A percentile compares a stretch with the other conserved stretches of the same genome.
phyloP scores from a whole-genome alignment of 805 yeast genomes.

The Kluyveromyces siamensis region DNA sequence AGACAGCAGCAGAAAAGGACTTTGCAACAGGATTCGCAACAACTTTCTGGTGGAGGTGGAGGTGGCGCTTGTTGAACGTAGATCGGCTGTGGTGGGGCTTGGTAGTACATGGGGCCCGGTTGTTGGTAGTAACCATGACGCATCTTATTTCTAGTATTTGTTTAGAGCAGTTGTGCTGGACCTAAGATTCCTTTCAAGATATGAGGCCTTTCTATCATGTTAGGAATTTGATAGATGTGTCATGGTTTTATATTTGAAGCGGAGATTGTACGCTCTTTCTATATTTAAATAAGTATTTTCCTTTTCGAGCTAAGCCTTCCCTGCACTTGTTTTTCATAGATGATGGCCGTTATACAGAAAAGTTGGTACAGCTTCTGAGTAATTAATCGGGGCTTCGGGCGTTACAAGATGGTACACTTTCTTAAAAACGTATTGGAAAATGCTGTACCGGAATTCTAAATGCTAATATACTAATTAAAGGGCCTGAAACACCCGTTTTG shows the following conservation, averaged over 20 bases:
- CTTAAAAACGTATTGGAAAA: no score
- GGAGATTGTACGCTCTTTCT: neutral
- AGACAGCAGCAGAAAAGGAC: slow-evolving; percentile 11
- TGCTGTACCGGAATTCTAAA: no score
- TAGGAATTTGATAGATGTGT: no score
- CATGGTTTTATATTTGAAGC: neutral
- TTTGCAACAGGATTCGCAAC: slow-evolving; percentile 12
- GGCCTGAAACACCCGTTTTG: no score
- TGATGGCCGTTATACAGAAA: neutral
- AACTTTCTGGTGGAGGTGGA: slow-evolving; percentile 1
- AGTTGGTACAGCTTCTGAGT: no score
- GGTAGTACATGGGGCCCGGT: slow-evolving; percentile 5
- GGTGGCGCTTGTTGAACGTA: slow-evolving; percentile 10
- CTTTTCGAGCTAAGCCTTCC: neutral
- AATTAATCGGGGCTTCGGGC: no score
- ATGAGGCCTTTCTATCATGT: no score
- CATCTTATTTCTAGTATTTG: neutral
- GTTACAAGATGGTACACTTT: no score
- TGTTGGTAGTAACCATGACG: neutral
- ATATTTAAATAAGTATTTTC: neutral
- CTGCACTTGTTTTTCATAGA: neutral
- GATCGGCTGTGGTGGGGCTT: slow-evolving; percentile 10
- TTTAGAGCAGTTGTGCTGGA: no score
- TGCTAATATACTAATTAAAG: no score
- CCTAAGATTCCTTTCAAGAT: no score